These are phyloP conservation scores for Komagataella phaffii DNA, from an alignment of 805 yeast genomes.

Conservation along the genomic window DNA sequence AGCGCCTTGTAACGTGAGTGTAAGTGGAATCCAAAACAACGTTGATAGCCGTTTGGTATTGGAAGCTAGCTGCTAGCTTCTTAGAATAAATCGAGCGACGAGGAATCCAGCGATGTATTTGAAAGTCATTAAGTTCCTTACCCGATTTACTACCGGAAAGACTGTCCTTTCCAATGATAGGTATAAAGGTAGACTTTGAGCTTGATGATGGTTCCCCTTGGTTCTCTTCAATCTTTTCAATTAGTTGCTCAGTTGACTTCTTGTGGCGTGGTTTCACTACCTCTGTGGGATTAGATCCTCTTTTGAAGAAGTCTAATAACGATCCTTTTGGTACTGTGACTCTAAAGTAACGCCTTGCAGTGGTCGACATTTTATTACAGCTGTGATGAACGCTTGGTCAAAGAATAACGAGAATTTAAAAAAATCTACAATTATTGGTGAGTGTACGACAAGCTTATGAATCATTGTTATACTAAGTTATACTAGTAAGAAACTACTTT, in stretches of 20 bases:
- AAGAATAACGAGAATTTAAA: too few relatives aligned
- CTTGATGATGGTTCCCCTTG: neutral
- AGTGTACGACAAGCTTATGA: neutral
- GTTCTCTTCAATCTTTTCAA: neutral
- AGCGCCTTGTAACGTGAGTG: neutral
- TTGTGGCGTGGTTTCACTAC: neutral
- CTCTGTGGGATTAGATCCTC: neutral
- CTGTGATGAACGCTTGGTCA: too few relatives aligned
- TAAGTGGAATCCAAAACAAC: neutral
- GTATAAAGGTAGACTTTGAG: constrained; percentile 5
- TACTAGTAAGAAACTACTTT: too few relatives aligned
- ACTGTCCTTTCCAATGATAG: constrained; percentile 16
- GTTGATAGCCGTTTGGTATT: neutral
- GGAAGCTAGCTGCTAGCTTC: neutral
- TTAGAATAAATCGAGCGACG: constrained; percentile 7
- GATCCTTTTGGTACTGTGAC: neutral
- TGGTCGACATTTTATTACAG: neutral
- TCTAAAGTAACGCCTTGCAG: neutral
- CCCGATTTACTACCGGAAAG: constrained; percentile 12
- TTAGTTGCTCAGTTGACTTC: constrained; percentile 13
- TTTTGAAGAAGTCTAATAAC: neutral
- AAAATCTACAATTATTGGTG: neutral
- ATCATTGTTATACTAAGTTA: too few relatives aligned
- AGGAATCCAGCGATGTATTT: constrained; percentile 18
- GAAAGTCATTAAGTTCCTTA: constrained; percentile 16